Conservation (phyloP, 352 stramenopile genomes). For the Phytophthora ramorum region DNA sequence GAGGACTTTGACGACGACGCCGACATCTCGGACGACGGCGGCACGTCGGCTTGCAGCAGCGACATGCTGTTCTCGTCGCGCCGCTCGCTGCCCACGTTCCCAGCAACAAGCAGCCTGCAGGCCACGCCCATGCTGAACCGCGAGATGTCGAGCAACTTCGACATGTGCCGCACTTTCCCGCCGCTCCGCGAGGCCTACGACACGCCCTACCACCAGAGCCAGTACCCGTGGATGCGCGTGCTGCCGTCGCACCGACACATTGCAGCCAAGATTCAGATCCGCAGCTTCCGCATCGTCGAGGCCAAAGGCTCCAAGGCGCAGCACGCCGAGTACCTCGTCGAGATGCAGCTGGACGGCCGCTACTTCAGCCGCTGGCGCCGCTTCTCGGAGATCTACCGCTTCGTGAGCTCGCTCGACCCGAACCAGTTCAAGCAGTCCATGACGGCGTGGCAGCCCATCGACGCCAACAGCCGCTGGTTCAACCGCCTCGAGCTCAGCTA, state of each 20-base stretch:
- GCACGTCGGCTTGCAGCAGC: constrained; percentile 5
- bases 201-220: constrained; percentile 64
- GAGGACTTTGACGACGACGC: constrained; percentile 81
- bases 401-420: constrained; percentile 58
- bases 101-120: constrained; percentile 23
- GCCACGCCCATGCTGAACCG: constrained; percentile 60
- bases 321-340: constrained; percentile 84
- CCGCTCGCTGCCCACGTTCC: constrained; percentile 44
- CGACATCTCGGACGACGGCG: constrained; percentile 36
- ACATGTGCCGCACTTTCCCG: constrained; percentile 76
- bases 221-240: constrained; percentile 66
- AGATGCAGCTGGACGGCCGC: constrained; percentile 76
- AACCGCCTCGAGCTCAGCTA: constrained; percentile 86
- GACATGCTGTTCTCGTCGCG: constrained; percentile 45
- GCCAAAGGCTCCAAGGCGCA: constrained; percentile 49
- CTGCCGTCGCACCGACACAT: constrained; percentile 80
- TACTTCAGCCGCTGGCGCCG: constrained; percentile 81
- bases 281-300: constrained; percentile 85
- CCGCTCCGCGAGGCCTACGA: constrained; percentile 65
- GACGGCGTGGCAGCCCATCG: constrained; percentile 63
- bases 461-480: constrained; percentile 77
- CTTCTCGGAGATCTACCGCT: constrained; percentile 76
- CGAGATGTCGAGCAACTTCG: constrained; percentile 69
- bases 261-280: constrained; percentile 81
- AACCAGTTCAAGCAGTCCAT: constrained; percentile 66